A percentile compares a stretch with the other conserved stretches of the same genome.
phyloP scores from a whole-genome alignment of 495 filamentous ascomycete genomes.

The Aspergillus steynii region DNA sequence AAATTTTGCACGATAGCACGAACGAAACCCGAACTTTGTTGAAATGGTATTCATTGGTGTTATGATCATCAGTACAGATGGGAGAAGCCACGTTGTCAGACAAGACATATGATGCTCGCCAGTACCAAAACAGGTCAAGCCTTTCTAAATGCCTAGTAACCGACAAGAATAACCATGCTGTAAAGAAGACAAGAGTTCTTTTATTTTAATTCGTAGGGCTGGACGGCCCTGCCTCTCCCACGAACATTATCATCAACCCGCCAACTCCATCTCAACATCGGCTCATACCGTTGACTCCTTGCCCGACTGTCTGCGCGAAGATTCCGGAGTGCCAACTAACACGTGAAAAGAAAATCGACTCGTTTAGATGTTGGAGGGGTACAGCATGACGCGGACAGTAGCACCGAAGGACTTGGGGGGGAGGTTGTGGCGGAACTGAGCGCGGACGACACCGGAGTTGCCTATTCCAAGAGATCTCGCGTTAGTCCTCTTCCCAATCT shows the following conservation, averaged over 20 bases:
- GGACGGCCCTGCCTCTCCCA: constrained; percentile 48
- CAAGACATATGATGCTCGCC: constrained; percentile 33
- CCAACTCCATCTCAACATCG: constrained; percentile 49
- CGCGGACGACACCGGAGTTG: constrained; percentile 94
- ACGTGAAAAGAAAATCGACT: constrained; percentile 31
- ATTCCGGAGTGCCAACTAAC: constrained; percentile 43
- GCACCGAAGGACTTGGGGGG: constrained; percentile 95
- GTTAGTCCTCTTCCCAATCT: constrained; percentile 6
- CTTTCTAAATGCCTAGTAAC: constrained; percentile 26
- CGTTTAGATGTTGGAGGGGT: constrained; percentile 70
- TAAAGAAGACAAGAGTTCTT: constrained; percentile 29
- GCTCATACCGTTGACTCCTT: constrained; percentile 47
- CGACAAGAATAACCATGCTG: constrained; percentile 27
- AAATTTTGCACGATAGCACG: not conserved
- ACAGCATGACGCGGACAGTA: constrained; percentile 96
- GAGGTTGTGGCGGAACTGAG: constrained; percentile 93
- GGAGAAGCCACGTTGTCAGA: constrained; percentile 32
- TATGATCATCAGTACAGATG: constrained; percentile 43
- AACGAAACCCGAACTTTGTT: constrained; percentile 18
- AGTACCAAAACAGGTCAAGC: constrained; percentile 20
- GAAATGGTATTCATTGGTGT: constrained; percentile 46
- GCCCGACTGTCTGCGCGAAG: constrained; percentile 47
- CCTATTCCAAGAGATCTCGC: constrained; percentile 48
- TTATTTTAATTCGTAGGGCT: constrained; percentile 50
- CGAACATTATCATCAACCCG: constrained; percentile 47